Percentiles rank a stretch among this genome's conserved stretches.
Conservation (phyloP, 768 basidiomycete species). For the Boletus rubescentipes region DNA sequence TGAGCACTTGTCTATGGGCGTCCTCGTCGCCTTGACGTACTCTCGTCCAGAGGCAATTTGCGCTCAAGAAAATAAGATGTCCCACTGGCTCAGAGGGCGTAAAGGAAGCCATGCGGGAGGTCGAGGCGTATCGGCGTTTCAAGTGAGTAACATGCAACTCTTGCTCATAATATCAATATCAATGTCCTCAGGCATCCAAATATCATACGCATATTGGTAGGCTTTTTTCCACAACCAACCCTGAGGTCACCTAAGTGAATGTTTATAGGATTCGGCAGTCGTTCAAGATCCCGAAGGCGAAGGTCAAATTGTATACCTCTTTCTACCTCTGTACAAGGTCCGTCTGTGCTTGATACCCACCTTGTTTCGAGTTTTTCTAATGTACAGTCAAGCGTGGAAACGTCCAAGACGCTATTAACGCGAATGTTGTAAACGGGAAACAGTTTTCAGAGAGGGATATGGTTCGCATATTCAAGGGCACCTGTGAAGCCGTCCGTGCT, state of each 20-base stretch:
- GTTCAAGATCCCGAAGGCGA: constrained; percentile 93
- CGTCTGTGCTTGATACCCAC: constrained; percentile 7
- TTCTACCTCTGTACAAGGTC: constrained; percentile 91
- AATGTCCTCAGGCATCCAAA: constrained; percentile 73
- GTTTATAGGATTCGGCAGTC: constrained; percentile 80
- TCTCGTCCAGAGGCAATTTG: constrained; percentile 73
- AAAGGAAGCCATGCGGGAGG: constrained; percentile 84
- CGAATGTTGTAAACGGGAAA: constrained; percentile 76
- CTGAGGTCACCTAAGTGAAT: not conserved
- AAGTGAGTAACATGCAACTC: constrained; percentile 51
- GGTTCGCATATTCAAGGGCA: constrained; percentile 87
- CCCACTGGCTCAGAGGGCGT: constrained; percentile 87
- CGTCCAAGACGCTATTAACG: constrained; percentile 91
- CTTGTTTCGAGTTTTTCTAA: not conserved
- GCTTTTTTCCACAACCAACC: constrained; percentile 13
- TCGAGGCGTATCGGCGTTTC: constrained; percentile 93
- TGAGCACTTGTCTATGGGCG: constrained; percentile 35
- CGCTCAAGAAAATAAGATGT: constrained; percentile 95
- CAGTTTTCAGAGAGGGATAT: constrained; percentile 88
- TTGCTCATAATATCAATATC: not conserved
- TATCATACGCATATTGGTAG: constrained; percentile 89
- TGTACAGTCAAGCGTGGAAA: constrained; percentile 72
- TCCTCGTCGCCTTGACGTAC: not conserved
- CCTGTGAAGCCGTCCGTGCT: constrained; percentile 89
- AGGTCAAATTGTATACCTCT: constrained; percentile 94